Conservation (phyloP, 2,329 filamentous ascomycete genomes). For the Diaporthe longicolla region DNA sequence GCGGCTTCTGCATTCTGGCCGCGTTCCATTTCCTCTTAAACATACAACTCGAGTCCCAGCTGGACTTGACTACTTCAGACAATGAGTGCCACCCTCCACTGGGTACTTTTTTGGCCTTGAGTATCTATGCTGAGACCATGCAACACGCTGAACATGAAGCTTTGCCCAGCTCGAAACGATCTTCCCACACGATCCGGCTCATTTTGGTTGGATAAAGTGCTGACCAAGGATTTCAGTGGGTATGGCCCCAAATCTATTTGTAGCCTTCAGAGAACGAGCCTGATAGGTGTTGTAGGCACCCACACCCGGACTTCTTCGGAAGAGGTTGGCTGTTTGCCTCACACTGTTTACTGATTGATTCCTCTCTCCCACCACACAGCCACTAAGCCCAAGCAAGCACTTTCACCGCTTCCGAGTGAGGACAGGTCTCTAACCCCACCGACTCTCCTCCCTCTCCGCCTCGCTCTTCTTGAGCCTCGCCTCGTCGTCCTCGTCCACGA, state of each 20-base stretch:
- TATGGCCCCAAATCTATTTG: neutral
- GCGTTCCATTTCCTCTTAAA: neutral
- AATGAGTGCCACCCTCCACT: neutral
- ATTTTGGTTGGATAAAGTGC: neutral
- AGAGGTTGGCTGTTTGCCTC: neutral
- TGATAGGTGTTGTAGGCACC: neutral
- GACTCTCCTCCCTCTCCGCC: constrained; percentile 69
- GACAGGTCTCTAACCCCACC: constrained; percentile 58
- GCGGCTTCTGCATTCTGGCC: neutral
- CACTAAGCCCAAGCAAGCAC: neutral
- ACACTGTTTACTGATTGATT: neutral
- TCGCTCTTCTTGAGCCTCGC: constrained; percentile 69
- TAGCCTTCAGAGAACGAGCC: neutral
- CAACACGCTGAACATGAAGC: neutral
- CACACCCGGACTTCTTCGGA: neutral
- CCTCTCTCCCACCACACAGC: neutral
- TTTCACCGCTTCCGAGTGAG: too few species aligned
- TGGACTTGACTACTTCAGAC: neutral
- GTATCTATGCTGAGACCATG: neutral
- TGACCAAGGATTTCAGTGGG: neutral
- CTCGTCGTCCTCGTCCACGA: constrained; percentile 64
- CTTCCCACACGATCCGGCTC: neutral
- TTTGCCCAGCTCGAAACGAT: neutral
- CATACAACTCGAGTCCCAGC: neutral
- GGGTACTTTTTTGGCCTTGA: neutral